Evolutionary conservation across 805 yeast species (phyloP), one percentile per base, ranked within the genome.

Genomic region (Suhomyces pyralidae): DNA sequence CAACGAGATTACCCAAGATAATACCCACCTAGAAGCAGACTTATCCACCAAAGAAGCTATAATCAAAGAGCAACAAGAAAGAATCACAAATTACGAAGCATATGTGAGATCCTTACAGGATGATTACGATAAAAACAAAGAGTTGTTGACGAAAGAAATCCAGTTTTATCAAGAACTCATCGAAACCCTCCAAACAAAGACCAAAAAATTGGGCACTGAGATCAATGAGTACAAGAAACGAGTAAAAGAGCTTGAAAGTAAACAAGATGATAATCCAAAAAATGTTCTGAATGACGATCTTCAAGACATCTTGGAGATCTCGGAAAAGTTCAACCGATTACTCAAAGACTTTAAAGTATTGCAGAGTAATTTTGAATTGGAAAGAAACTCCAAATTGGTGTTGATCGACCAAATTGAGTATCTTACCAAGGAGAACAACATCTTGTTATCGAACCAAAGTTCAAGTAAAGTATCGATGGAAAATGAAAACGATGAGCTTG

Each of bases 361-460:
- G 19, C 76, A 77, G 58, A 73, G 77, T 50, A 81, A 81, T 56
- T 75, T 71, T 56, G 85, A 81, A 56, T 65, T 81, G 22, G 86
- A 81, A 58, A 72, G 74, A 46, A 80, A 75, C 58, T 79, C 83
- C 40, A 80, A 80, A 57, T 69, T 77, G 53, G 67, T 78, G 45
- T 77, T 81, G 49, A 79, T 81, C 46, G 84, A 81, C 58, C 84
- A 81, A 63, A 69, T 81, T 43, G 86, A 81, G 59, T 66, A 68
- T 57, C 66, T 81, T 54, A 73, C 78, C 45, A 72, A 69, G 49
- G 75, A 76, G 51, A 65, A 60, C 36, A 63, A 63, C 20, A 38
- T 38, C 12, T 24, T 52, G 14, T 48, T 57, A 40, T 47, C 53
- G 9, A 54, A 40, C 15, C 54, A 54, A 51, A 52, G 40, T n/a